phyloP scores from a whole-genome alignment of 2,329 filamentous ascomycete species.

The Eurotiales sp. region DNA sequence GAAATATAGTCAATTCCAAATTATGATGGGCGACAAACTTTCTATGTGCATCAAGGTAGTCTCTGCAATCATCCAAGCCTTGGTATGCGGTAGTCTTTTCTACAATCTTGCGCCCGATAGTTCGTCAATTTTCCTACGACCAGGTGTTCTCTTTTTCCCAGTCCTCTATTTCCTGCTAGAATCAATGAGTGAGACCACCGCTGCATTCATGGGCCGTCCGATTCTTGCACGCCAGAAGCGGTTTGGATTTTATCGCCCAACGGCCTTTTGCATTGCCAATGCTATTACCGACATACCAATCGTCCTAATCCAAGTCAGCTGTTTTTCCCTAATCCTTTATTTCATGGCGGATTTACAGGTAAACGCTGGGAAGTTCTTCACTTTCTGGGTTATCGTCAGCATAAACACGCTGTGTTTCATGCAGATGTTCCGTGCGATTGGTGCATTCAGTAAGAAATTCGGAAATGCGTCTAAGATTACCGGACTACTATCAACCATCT shows the following conservation, averaged over 20 bases:
- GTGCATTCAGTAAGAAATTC: constrained; percentile 44
- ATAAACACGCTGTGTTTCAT: constrained; percentile 49
- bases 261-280: constrained; percentile 56
- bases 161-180: constrained; percentile 59
- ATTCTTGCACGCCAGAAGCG: constrained; percentile 66
- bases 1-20: constrained; percentile 47
- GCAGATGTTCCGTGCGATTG: constrained; percentile 48
- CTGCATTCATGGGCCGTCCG: constrained; percentile 59
- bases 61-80: constrained; percentile 35
- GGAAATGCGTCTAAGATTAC: constrained; percentile 47
- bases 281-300: constrained; percentile 55
- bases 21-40: constrained; percentile 51
- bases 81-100: constrained; percentile 48
- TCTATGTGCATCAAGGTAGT: constrained; percentile 46
- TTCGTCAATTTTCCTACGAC: constrained; percentile 54
- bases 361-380: constrained; percentile 58
- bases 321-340: constrained; percentile 59
- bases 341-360: constrained; percentile 54
- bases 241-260: constrained; percentile 63
- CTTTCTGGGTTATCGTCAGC: constrained; percentile 53
- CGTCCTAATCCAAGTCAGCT: constrained; percentile 52
- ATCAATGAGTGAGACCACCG: constrained; percentile 56
- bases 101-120: constrained; percentile 50
- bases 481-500: constrained; percentile 39
- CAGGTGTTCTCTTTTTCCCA: constrained; percentile 58